These are phyloP conservation scores for Quercus rubra DNA, from an alignment of 306 rosid genomes.

Conservation along the genomic window DNA sequence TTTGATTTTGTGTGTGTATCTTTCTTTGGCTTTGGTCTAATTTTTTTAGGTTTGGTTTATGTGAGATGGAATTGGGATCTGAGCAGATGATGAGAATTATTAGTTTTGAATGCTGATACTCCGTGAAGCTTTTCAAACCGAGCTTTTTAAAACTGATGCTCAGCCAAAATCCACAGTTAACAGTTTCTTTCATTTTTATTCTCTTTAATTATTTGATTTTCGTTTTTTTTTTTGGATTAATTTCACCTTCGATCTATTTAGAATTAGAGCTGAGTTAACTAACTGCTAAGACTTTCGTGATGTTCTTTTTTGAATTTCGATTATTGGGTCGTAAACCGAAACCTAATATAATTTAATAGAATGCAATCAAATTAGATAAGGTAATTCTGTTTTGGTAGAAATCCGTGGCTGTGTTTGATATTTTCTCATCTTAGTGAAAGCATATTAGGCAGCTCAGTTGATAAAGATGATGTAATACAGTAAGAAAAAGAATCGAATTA, in stretches of 20 bases:
- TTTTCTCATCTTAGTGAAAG: too few species aligned
- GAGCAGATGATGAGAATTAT: conserved; percentile 5
- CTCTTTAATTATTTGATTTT: background rate
- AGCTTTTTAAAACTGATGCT: conserved; percentile 14
- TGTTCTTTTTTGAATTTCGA: background rate
- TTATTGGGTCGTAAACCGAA: too few species aligned
- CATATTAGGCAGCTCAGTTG: too few species aligned
- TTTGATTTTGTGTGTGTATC: background rate
- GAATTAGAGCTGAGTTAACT: background rate
- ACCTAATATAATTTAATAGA: too few species aligned
- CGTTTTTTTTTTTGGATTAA: background rate
- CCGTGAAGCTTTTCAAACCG: conserved; percentile 2
- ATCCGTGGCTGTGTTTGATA: too few species aligned
- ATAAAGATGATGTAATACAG: too few species aligned
- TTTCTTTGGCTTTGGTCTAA: background rate
- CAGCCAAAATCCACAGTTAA: background rate
- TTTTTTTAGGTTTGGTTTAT: background rate
- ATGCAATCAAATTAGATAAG: too few species aligned
- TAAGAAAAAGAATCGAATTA: too few species aligned
- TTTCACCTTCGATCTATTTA: background rate
- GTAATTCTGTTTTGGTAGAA: too few species aligned
- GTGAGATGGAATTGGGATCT: background rate
- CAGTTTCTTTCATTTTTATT: background rate
- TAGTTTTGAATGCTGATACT: background rate
- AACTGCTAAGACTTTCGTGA: background rate